These are phyloP conservation scores for Pinus tabuliformis DNA, from an alignment of 75 land plant genomes.

Conservation along the genomic window DNA sequence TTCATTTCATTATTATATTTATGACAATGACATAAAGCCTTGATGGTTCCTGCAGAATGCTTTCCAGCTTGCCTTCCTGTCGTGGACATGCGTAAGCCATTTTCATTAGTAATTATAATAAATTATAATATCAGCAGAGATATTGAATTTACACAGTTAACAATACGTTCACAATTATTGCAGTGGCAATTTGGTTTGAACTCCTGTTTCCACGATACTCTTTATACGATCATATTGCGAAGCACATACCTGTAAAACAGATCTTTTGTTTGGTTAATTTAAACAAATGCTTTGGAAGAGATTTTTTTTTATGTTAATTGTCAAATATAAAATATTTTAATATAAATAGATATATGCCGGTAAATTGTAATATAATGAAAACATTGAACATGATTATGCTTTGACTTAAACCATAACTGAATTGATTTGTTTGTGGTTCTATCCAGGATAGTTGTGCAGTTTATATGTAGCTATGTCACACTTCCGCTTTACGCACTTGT, in stretches of 20 bases:
- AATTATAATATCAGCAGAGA: neutral
- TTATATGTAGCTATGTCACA: constrained; percentile 64
- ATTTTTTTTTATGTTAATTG: too few species aligned
- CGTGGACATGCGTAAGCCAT: constrained; percentile 56
- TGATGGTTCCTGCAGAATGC: constrained; percentile 42
- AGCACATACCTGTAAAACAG: neutral
- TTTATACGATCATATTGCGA: constrained; percentile 11
- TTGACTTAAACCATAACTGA: neutral
- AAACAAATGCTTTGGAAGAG: too few species aligned
- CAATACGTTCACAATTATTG: neutral
- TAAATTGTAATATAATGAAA: too few species aligned
- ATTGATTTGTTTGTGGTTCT: neutral
- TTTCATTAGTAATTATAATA: neutral
- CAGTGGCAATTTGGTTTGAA: constrained; percentile 30
- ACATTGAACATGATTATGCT: too few species aligned
- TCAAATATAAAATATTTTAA: too few species aligned
- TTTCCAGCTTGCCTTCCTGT: constrained; percentile 67
- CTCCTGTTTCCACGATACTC: constrained; percentile 35
- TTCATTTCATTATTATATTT: too few species aligned
- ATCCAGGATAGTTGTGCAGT: constrained; percentile 18
- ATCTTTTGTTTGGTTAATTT: too few species aligned
- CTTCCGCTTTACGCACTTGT: constrained; percentile 77
- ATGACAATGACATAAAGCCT: neutral
- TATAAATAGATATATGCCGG: too few species aligned
- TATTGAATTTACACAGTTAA: neutral